These are phyloP conservation scores for Sophora flavescens DNA, from an alignment of 306 rosid genomes.

Conservation along the genomic window DNA sequence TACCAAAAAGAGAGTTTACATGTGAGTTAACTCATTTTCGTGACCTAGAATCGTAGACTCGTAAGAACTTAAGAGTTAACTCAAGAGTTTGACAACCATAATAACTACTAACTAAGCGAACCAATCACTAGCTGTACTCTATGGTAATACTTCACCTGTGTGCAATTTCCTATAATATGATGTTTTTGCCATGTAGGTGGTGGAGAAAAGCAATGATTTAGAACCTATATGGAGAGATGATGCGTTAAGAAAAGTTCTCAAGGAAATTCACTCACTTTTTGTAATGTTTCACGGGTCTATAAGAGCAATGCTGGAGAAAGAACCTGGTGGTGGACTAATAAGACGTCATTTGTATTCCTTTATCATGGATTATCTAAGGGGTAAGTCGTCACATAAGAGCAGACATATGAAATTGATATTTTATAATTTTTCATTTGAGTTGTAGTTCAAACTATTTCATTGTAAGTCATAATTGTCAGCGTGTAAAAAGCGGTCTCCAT, in stretches of 20 bases:
- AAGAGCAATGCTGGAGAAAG: constrained; percentile 85
- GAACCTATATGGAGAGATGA: constrained; percentile 86
- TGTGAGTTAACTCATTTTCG: too few relatives aligned
- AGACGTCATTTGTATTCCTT: constrained; percentile 85
- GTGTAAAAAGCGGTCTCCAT: constrained; percentile 87
- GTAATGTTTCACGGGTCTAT: constrained; percentile 88
- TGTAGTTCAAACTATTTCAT: constrained; percentile 80
- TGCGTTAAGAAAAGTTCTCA: constrained; percentile 82
- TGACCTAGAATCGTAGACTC: too few relatives aligned
- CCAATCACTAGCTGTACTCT: neutral
- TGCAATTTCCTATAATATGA: constrained; percentile 29
- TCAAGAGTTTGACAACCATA: too few relatives aligned
- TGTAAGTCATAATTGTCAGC: constrained; percentile 96
- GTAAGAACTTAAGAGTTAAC: too few relatives aligned
- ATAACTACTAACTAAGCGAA: neutral
- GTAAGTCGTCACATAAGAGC: constrained; percentile 61
- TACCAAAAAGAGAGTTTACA: too few relatives aligned
- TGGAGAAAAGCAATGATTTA: constrained; percentile 84
- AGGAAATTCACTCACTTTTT: constrained; percentile 89
- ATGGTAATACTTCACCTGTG: neutral
- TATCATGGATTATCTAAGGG: constrained; percentile 91
- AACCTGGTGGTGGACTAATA: constrained; percentile 76
- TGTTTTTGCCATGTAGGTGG: constrained; percentile 64
- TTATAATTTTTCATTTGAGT: constrained; percentile 48
- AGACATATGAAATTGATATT: constrained; percentile 41